Percentiles rank a stretch among this genome's conserved stretches.
Evolutionary conservation across 768 basidiomycete genomes (phyloP).

Genomic region (Tylopilus sp.): DNA sequence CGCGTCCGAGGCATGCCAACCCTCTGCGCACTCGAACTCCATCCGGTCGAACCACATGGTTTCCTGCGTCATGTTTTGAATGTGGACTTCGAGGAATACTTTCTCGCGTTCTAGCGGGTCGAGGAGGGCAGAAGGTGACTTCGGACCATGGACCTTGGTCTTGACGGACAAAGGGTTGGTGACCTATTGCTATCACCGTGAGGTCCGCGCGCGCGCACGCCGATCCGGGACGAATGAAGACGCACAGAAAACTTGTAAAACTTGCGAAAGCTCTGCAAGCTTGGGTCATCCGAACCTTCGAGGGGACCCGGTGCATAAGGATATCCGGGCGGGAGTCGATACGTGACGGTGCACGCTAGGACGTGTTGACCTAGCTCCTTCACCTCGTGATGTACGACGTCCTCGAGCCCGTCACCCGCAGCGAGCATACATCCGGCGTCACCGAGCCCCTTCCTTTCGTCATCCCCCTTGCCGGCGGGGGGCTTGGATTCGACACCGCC

Average conservation of each 20-base stretch:
- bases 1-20: conserved; percentile 57
- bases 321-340: conserved; percentile 63
- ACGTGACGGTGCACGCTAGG: conserved; percentile 78
- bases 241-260: conserved; percentile 90
- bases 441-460: too few relatives aligned
- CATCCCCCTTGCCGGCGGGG: conserved; percentile 51
- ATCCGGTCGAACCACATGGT: conserved; percentile 81
- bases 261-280: conserved; percentile 72
- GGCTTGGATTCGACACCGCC: conserved; percentile 53
- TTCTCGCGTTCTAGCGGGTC: conserved; percentile 67
- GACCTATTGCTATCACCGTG: conserved; percentile 47
- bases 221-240: conserved; percentile 7
- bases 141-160: conserved; percentile 83
- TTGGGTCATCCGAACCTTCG: conserved; percentile 51
- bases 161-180: conserved; percentile 95
- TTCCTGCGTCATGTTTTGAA: conserved; percentile 81
- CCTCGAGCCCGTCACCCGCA: conserved; percentile 60
- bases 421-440: conserved; percentile 46
- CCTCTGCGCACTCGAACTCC: conserved; percentile 68
- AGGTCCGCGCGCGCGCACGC: background rate
- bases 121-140: conserved; percentile 68
- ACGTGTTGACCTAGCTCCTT: conserved; percentile 94
- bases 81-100: conserved; percentile 88
- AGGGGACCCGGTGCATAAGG: conserved; percentile 47
- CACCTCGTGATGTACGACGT: conserved; percentile 79